Conservation (phyloP, 768 basidiomycete genomes). For the Termitomyces sp. region DNA sequence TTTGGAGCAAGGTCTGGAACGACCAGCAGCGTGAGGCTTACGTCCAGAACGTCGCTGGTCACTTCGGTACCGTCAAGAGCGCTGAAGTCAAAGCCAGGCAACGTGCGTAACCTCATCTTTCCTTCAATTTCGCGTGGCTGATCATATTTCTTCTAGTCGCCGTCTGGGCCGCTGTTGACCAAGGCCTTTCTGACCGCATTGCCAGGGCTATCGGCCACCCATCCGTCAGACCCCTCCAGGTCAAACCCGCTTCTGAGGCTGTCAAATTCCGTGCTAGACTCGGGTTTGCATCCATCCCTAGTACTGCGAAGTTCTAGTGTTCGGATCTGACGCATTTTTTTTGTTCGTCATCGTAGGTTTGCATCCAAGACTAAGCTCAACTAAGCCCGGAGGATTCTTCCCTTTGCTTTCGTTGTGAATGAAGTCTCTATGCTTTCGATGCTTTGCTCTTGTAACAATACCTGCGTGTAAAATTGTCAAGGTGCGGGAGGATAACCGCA, state of each 20-base stretch:
- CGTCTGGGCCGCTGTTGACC: slow-evolving; percentile 76
- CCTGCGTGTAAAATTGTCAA: slow-evolving; percentile 1
- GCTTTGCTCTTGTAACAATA: slow-evolving; percentile 1
- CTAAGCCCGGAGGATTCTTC: neutral
- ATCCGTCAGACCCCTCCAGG: slow-evolving; percentile 50
- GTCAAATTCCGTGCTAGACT: slow-evolving; percentile 43
- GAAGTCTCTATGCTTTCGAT: neutral
- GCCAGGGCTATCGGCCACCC: slow-evolving; percentile 67
- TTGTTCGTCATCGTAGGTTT: slow-evolving; percentile 8
- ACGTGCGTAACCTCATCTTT: slow-evolving; percentile 38
- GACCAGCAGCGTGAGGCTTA: slow-evolving; percentile 55
- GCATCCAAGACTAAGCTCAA: slow-evolving; percentile 4
- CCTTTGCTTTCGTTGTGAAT: neutral
- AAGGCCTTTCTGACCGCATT: slow-evolving; percentile 68
- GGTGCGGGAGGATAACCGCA: neutral
- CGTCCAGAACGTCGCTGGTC: slow-evolving; percentile 60
- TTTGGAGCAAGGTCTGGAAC: slow-evolving; percentile 65
- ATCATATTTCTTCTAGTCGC: slow-evolving; percentile 40
- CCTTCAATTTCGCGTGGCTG: neutral
- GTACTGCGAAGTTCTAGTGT: slow-evolving; percentile 9
- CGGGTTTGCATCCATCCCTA: slow-evolving; percentile 19
- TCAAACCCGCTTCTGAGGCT: slow-evolving; percentile 55
- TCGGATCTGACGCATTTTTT: slow-evolving; percentile 4
- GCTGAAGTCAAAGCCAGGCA: slow-evolving; percentile 54
- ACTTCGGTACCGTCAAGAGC: slow-evolving; percentile 59